Base-by-base conservation (phyloP, 2,329 filamentous ascomycete species). In the Herpotrichia juniperi region DNA sequence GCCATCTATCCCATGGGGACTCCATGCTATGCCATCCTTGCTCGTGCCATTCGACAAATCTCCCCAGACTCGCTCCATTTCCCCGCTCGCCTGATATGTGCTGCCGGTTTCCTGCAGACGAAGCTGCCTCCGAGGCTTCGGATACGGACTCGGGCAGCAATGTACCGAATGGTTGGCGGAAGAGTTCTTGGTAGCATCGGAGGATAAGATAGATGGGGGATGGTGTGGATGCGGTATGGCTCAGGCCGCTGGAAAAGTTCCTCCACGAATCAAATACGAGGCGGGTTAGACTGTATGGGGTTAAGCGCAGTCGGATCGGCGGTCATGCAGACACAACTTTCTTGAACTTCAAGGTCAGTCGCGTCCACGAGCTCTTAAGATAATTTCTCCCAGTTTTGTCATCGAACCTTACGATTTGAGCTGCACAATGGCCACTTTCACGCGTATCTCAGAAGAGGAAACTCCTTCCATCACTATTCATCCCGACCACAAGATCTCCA, bases 381-480 rank as follows among this genome's bases (percentile, higher is more conserved):
- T 40, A 6, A 10, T 25, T 40, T 6, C 37, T n/a, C 10, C 10
- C 34, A 37, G 9, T 17, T 37, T 37, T n/a, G 3, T 19, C 17
- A 7, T n/a, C 5, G 31, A 47, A 25, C 1, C 21, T 53, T 28
- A 9, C 24, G 19, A 30, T 31, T 11, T 8, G 10, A 24, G 30
- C 11, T 5, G 4, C 54, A 73, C 44, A 46, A 91, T 91, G 89
- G 85, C 89, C 9, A 89, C 86, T 42, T 91, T 90, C 67, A 91
- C 88, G 21, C 84, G 83, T 66, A 83, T 90, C 57, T 65, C 76
- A 9, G 84, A 86, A 50, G 79, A 79, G 57, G 83, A 87, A 61
- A 80, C 75, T 53, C 82, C 88, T 42, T 81, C 81, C 59, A 89
- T 91, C 65, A 82, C 82, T 48, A 77, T 93, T 53, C 84, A 90